Percentiles rank a stretch among this genome's conserved stretches.
Evolutionary conservation across 2,329 filamentous ascomycete species (phyloP).

Genomic region (Aspergillus glaucus): DNA sequence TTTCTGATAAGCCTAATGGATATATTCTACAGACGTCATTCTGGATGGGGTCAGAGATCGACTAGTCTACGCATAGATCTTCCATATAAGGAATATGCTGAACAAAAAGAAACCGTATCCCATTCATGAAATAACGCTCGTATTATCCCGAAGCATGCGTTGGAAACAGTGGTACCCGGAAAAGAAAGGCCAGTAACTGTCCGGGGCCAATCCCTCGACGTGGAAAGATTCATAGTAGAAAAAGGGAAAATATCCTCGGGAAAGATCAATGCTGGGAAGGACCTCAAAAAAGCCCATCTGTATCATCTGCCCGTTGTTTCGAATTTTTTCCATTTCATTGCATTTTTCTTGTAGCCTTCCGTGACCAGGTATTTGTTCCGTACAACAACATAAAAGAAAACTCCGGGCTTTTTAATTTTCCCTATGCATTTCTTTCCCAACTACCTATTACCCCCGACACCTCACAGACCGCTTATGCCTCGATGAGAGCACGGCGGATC

Average conservation of each 20-base stretch:
- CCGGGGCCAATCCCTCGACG: too few species aligned
- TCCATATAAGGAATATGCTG: neutral
- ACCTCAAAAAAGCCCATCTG: slow-evolving; percentile 12
- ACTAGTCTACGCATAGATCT: neutral
- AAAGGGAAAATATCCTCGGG: neutral
- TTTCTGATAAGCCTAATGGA: too few species aligned
- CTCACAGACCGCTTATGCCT: slow-evolving; percentile 41
- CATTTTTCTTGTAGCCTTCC: slow-evolving; percentile 15
- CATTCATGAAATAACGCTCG: slow-evolving; percentile 13
- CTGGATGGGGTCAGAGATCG: too few species aligned
- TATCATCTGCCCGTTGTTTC: slow-evolving; percentile 1
- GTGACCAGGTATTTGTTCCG: slow-evolving; percentile 25
- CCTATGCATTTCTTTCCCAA: slow-evolving; percentile 22
- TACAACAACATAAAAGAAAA: slow-evolving; percentile 24
- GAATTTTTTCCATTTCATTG: slow-evolving; percentile 1
- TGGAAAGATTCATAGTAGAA: neutral
- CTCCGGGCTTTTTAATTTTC: slow-evolving; percentile 25
- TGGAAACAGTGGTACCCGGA: neutral
- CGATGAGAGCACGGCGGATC: slow-evolving; percentile 56
- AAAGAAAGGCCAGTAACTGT: neutral
- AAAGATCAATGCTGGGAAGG: neutral
- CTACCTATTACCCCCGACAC: slow-evolving; percentile 12
- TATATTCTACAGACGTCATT: too few species aligned
- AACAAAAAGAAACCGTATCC: slow-evolving; percentile 10
- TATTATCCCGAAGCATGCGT: neutral